Conservation (phyloP, 495 filamentous ascomycete species). For the Poronia punctata region DNA sequence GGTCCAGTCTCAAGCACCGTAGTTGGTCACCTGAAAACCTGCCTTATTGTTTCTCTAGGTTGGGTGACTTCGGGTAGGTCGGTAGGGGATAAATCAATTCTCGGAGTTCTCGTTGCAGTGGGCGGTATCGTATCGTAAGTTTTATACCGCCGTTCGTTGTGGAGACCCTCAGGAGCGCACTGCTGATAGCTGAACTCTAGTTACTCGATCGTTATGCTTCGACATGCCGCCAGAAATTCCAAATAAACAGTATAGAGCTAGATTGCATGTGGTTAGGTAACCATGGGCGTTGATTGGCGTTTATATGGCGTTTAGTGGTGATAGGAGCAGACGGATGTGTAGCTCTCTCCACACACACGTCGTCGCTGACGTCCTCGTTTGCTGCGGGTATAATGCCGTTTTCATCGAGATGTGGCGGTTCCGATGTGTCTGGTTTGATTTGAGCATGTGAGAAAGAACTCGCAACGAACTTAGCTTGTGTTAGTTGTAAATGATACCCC, state of each 20-base stretch:
- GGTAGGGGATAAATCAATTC: slow-evolving; percentile 43
- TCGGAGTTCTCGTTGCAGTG: slow-evolving; percentile 49
- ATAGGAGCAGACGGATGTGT: no score
- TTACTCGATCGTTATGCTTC: slow-evolving; percentile 49
- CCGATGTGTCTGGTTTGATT: no score
- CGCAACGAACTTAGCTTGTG: no score
- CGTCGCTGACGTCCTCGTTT: no score
- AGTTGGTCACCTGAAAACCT: slow-evolving; percentile 61
- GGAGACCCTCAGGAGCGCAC: not conserved
- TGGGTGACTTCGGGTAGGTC: slow-evolving; percentile 48
- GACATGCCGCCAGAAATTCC: slow-evolving; percentile 12
- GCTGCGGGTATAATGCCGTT: no score
- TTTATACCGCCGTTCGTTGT: not conserved
- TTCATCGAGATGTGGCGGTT: no score
- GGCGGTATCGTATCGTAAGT: slow-evolving; percentile 49
- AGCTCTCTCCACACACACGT: no score
- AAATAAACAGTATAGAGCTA: slow-evolving; percentile 6
- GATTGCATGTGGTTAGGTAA: not conserved
- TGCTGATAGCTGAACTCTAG: slow-evolving; percentile 19
- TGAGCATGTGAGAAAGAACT: no score
- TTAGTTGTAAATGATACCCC: no score
- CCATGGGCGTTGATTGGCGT: slow-evolving; percentile 1
- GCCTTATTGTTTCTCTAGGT: slow-evolving; percentile 51
- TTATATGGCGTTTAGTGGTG: not conserved
- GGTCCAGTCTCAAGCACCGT: slow-evolving; percentile 67